Base-by-base conservation (phyloP, 192 early-diverging fungal species). In the Linnemannia elongata region DNA sequence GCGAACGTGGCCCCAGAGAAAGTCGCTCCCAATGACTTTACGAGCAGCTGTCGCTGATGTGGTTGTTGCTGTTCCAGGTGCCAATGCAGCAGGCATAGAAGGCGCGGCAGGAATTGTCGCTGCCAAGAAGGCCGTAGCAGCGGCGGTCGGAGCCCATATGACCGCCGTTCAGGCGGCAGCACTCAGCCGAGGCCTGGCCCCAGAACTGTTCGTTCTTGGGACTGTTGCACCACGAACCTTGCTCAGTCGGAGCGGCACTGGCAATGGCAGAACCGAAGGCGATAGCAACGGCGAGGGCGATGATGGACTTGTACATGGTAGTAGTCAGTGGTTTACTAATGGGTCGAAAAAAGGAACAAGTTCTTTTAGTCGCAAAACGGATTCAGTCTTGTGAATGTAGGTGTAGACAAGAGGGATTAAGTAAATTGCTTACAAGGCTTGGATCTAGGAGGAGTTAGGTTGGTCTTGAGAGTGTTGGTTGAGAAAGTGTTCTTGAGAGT, bases 261-360 rank as follows among this genome's bases (percentile, higher is more conserved):
- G 71, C 82, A 41, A 54, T 55, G 44, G 60, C 82, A 55, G 76
- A 55, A 38, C 72, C 63, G 63, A 79, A 39, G 72, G 72, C 68
- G 73, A 84, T 68, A 71, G 82, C 82, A 69, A 36, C 54, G 44
- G 75, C 22, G 75, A 83, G 72, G 75, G 39, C 27, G 76, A 79
- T 41, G 72, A 84, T 74, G 71, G 82, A 84, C 77, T 84, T 84
- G 77, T 79, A 35, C 82, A 84, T 84, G 70, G 47, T 77, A 68
- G 18, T 72, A 42, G 69, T 17, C 1, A 70, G 69, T 70, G 69
- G 27, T 70, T 70, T 70, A 22, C 69, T 70, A 70, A 36, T 70
- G 39, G 69, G 69, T 36, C 10, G 69, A n/a, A 70, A 36, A 70
- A 70, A 36, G 69, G 13, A 70, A 70, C 27, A n/a, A n/a, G 22